phyloP scores from a whole-genome alignment of 257 asterid genomes.

The Fraxinus quadrangulata region DNA sequence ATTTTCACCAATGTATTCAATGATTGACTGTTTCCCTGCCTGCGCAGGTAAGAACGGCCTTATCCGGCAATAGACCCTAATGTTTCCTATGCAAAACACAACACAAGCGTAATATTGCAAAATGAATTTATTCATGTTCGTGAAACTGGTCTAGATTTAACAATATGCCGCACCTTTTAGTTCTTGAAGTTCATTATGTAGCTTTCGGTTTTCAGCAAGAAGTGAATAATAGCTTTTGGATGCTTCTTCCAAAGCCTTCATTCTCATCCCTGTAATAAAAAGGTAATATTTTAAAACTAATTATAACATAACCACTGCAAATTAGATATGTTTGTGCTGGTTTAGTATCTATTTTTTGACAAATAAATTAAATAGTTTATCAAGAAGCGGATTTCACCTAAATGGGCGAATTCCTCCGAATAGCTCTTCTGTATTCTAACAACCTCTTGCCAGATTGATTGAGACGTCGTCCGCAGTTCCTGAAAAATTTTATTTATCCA shows the following conservation, averaged over 20 bases:
- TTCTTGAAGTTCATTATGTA: conserved; percentile 85
- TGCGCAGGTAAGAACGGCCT: conserved; percentile 91
- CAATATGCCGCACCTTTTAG: conserved; percentile 63
- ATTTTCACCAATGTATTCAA: conserved; percentile 78
- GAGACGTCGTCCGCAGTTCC: conserved; percentile 71
- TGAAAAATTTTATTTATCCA: conserved; percentile 26
- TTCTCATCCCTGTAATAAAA: conserved; percentile 43
- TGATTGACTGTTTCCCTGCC: conserved; percentile 61
- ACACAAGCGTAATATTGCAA: conserved; percentile 13
- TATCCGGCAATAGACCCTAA: conserved; percentile 89
- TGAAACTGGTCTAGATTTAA: neutral
- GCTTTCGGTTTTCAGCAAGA: conserved; percentile 68
- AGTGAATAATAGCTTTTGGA: conserved; percentile 56
- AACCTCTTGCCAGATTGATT: conserved; percentile 80
- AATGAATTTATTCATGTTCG: neutral
- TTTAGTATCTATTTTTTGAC: neutral
- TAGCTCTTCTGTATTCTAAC: conserved; percentile 60
- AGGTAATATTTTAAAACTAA: conserved; percentile 9
- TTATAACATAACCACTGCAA: neutral
- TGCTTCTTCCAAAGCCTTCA: conserved; percentile 55
- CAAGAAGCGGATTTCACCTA: conserved; percentile 46
- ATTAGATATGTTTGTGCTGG: conserved; percentile 6
- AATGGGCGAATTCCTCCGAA: conserved; percentile 56
- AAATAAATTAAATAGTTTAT: conserved; percentile 3
- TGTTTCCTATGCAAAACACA: conserved; percentile 65